Evolutionary conservation across 2,329 filamentous ascomycete genomes (phyloP).

Genomic region (Nectriaceae sp.): DNA sequence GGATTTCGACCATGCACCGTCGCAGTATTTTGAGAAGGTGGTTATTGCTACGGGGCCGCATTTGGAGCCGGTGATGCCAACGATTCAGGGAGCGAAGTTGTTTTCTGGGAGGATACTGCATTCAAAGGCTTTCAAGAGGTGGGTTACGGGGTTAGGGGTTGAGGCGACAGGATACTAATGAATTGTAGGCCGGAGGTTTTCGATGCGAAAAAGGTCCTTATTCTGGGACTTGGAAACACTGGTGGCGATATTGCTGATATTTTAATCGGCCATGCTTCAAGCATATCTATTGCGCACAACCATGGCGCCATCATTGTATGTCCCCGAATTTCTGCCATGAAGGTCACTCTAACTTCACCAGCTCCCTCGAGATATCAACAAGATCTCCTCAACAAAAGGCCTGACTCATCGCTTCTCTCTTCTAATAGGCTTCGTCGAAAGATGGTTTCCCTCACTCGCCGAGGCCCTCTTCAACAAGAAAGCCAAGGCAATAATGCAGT

Average conservation of each 20-base stretch:
- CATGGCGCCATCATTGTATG: conserved; percentile 26
- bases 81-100: conserved; percentile 31
- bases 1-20: conserved; percentile 23
- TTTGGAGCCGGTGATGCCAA: conserved; percentile 38
- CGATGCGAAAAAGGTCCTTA: conserved; percentile 39
- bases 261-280: conserved; percentile 31
- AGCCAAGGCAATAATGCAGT: conserved; percentile 16
- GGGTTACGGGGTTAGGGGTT: neutral
- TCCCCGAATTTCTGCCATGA: neutral
- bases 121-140: conserved; percentile 22
- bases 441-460: conserved; percentile 14
- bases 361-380: conserved; percentile 33
- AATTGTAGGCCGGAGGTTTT: conserved; percentile 22
- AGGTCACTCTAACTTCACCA: conserved; percentile 6
- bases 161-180: conserved; percentile 4
- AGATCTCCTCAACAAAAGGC: conserved; percentile 33
- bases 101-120: conserved; percentile 35
- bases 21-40: conserved; percentile 39
- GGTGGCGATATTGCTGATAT: conserved; percentile 31
- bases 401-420: conserved; percentile 36
- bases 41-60: conserved; percentile 39
- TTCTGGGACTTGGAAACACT: conserved; percentile 48
- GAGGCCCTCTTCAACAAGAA: conserved; percentile 17
- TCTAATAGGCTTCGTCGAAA: conserved; percentile 31
- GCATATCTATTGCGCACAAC: conserved; percentile 25